Conservation (phyloP, 2,329 filamentous ascomycete species). For the Bipolaris zeicola region DNA sequence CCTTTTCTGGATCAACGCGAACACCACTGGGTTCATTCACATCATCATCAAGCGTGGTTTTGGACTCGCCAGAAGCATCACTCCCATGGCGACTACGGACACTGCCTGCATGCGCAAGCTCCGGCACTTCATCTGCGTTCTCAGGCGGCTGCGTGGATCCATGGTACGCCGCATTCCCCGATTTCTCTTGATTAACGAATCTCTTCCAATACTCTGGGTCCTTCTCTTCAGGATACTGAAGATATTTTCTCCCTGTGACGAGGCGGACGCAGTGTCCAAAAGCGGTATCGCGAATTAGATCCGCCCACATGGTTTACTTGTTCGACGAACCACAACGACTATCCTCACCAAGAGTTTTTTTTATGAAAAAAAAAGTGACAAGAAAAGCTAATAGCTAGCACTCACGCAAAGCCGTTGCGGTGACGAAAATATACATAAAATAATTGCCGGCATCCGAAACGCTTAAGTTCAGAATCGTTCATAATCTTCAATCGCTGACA, state of each 20-base stretch:
- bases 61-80: conserved; percentile 18
- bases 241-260: conserved; percentile 43
- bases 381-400: too few relatives aligned
- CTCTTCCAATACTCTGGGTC: conserved; percentile 56
- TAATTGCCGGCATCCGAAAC: too few relatives aligned
- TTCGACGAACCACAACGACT: neutral
- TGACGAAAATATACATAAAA: too few relatives aligned
- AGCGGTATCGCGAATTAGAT: conserved; percentile 30
- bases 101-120: conserved; percentile 16
- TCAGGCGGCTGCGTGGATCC: conserved; percentile 48
- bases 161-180: conserved; percentile 54
- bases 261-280: conserved; percentile 51
- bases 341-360: neutral
- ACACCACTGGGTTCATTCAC: conserved; percentile 48
- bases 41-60: conserved; percentile 22
- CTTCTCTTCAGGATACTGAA: conserved; percentile 55
- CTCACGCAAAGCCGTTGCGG: too few relatives aligned
- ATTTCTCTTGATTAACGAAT: conserved; percentile 58
- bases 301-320: conserved; percentile 16
- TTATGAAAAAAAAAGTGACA: neutral
- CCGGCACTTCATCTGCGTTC: conserved; percentile 32
- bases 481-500: too few relatives aligned
- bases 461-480: too few relatives aligned
- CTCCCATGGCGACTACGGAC: conserved; percentile 16
- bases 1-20: conserved; percentile 59